Evolutionary conservation across 768 basidiomycete genomes (phyloP), one percentile per base, ranked within the genome.

Genomic region (Lactifluus piperatus): DNA sequence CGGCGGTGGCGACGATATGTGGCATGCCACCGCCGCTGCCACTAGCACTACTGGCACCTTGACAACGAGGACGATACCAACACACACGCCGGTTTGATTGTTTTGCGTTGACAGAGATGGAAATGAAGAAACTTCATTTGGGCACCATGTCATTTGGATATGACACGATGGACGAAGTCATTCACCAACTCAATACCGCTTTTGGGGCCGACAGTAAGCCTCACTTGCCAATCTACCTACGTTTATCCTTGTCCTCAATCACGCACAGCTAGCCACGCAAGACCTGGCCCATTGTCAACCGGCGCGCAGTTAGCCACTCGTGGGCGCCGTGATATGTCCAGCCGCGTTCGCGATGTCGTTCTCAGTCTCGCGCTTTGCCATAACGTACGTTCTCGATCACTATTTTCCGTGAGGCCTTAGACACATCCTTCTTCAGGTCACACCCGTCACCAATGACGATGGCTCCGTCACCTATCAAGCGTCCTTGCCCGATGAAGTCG

Each of bases 61-160:
- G n/a, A n/a, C n/a, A n/a, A n/a, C n/a, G n/a, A n/a, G n/a, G n/a
- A n/a, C n/a, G n/a, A n/a, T n/a, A n/a, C n/a, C n/a, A n/a, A n/a
- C n/a, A n/a, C n/a, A n/a, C 24, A 5, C 10, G 34, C 14, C 22
- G 16, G 26, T 18, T 57, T 41, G 26, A 52, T 39, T 20, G 11
- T 43, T 34, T n/a, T 57, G 29, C 43, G 16, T 7, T 34, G 32
- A 44, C 26, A 97, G 95, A 97, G 70, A 99, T 99, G 97, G 95
- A 98, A 72, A 90, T 98, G 88, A 94, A 88, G 77, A 99, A 97
- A 70, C 76, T 99, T 29, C 97, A 98, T 68, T 91, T 98, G 88
- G 97, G 97, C 5, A 99, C 97, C 1, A 91, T 30, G 30, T 30
- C 30, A 30, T 30, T 30, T 30, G 30, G 30, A 30, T 30, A 30